Conservation (phyloP, 345 rosid genomes). For the Trapa incisa region DNA sequence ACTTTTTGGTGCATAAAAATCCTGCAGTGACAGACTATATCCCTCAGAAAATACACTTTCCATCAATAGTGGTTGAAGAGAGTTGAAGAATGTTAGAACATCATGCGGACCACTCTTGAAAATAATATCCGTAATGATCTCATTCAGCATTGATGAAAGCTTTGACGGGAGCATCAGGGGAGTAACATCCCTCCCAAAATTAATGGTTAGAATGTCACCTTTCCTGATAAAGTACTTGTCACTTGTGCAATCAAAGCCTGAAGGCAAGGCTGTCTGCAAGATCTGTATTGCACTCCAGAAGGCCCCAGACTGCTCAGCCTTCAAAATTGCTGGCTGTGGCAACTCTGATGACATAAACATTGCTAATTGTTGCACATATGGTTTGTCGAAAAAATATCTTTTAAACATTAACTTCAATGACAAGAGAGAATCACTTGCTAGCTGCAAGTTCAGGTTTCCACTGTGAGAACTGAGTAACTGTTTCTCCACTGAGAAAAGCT, state of each 20-base stretch:
- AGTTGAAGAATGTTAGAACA: constrained; percentile 55
- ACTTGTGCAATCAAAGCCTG: constrained; percentile 41
- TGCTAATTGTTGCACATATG: constrained; percentile 58
- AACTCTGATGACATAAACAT: constrained; percentile 53
- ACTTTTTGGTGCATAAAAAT: constrained; percentile 44
- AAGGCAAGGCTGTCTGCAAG: constrained; percentile 25
- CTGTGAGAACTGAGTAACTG: constrained; percentile 90
- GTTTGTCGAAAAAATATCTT: constrained; percentile 33
- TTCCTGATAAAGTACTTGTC: constrained; percentile 42
- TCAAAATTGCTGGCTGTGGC: constrained; percentile 57
- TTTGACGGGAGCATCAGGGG: constrained; percentile 31
- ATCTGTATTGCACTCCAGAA: constrained; percentile 70
- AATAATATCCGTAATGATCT: constrained; percentile 46
- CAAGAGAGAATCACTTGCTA: constrained; percentile 54
- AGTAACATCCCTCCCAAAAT: constrained; percentile 33
- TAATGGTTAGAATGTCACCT: constrained; percentile 43
- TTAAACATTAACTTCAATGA: constrained; percentile 56
- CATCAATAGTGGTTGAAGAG: constrained; percentile 78
- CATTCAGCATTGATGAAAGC: constrained; percentile 42
- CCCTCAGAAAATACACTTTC: constrained; percentile 57
- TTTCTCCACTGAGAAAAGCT: constrained; percentile 85
- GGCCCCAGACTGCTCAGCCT: constrained; percentile 27
- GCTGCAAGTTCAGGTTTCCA: constrained; percentile 47
- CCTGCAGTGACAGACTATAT: constrained; percentile 57
- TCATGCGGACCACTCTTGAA: constrained; percentile 63